Percentiles rank a stretch among this genome's conserved stretches.
Evolutionary conservation across 1,284 basidiomycete species (phyloP).

Genomic region (Trametes polyzona): DNA sequence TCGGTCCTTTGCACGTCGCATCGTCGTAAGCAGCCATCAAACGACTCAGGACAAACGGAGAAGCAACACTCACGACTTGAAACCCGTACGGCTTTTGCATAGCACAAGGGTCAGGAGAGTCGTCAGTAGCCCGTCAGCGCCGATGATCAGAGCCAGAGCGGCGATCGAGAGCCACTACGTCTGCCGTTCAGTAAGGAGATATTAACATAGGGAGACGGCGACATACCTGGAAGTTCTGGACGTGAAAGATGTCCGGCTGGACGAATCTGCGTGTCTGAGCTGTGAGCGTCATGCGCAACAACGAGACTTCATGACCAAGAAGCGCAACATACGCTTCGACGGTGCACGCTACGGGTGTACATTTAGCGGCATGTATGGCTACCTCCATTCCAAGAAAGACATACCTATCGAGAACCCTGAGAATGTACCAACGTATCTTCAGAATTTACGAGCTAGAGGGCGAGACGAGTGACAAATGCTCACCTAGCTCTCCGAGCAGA

Average conservation of each 20-base stretch:
- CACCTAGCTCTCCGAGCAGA: not conserved
- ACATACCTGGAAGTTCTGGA: constrained; percentile 1
- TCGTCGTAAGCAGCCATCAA: not conserved
- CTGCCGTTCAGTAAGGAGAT: no score
- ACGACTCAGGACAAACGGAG: no score
- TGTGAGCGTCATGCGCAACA: not conserved
- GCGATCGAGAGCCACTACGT: constrained; percentile 2
- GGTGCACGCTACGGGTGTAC: not conserved
- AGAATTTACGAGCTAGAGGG: not conserved
- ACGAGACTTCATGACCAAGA: no score
- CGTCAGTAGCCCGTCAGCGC: not conserved
- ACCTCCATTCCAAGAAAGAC: no score
- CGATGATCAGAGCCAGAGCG: not conserved
- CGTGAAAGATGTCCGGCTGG: not conserved
- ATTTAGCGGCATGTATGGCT: not conserved
- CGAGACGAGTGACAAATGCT: not conserved
- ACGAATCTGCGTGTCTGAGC: not conserved
- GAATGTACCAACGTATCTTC: not conserved
- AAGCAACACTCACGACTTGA: constrained; percentile 2
- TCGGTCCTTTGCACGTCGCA: not conserved
- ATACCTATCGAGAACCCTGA: constrained; percentile 1
- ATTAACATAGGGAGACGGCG: no score
- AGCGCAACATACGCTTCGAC: not conserved
- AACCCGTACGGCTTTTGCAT: not conserved
- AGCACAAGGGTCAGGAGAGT: not conserved